These are phyloP conservation scores for Curvularia eragrostidis DNA, from an alignment of 2,329 filamentous ascomycete genomes.

Conservation along the genomic window DNA sequence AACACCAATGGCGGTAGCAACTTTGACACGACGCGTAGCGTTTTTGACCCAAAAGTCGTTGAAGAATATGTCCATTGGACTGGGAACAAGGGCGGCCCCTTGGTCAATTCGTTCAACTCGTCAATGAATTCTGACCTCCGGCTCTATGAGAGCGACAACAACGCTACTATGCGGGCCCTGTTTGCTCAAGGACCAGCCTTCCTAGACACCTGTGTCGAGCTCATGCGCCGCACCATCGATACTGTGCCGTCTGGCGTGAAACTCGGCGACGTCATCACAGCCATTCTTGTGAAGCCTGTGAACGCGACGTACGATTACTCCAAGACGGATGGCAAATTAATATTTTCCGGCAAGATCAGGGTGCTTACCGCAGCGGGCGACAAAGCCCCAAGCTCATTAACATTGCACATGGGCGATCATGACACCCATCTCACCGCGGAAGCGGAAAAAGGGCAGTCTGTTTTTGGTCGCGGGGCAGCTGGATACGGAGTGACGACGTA, in stretches of 20 bases:
- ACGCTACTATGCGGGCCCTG: conserved; percentile 33
- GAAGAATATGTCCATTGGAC: conserved; percentile 37
- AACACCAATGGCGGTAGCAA: conserved; percentile 32
- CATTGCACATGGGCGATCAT: not conserved
- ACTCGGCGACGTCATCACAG: not conserved
- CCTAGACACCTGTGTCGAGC: conserved; percentile 6
- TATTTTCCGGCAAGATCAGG: conserved; percentile 5
- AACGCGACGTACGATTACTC: conserved; percentile 3
- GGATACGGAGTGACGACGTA: conserved; percentile 5
- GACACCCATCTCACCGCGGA: not conserved
- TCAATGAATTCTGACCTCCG: conserved; percentile 36
- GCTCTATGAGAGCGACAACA: conserved; percentile 36
- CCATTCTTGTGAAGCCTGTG: conserved; percentile 1
- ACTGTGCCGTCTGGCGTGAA: conserved; percentile 14
- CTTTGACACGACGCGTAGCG: conserved; percentile 37
- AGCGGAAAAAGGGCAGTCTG: not conserved
- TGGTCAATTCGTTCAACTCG: conserved; percentile 32
- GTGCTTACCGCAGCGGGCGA: not conserved
- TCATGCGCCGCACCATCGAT: conserved; percentile 17
- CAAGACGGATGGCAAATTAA: not conserved
- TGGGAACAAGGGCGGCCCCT: conserved; percentile 31
- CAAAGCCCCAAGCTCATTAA: not conserved
- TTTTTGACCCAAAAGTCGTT: conserved; percentile 36
- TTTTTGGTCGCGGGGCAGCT: not conserved
- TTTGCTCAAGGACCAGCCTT: conserved; percentile 8